Evolutionary conservation across 495 filamentous ascomycete genomes (phyloP), one percentile per base, ranked within the genome.

Genomic region (Aspergillus leporis): DNA sequence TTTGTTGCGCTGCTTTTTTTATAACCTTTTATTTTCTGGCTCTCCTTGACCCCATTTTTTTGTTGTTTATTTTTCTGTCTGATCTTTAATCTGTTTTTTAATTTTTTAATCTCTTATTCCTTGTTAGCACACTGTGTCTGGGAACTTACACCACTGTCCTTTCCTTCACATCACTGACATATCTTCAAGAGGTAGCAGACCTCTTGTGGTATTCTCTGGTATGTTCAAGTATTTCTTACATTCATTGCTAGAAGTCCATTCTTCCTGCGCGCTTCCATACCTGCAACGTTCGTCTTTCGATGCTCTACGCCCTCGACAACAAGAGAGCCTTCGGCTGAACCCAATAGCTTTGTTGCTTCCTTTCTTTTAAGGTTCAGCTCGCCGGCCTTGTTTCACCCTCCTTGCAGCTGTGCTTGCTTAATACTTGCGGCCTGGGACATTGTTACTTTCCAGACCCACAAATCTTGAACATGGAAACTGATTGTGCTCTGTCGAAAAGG

Each of bases 401-500:
- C 66, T 66, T 66, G 61, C 64, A 62, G 61, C 66, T 51, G 53
- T 61, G 54, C 55, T 60, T 59, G 50, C 53, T 68, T 58, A 52
- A 48, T 49, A 31, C 50, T 60, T 58, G 45, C 59, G 18, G 51
- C 50, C 21, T 10, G 28, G 22, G 7, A n/a, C 25, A 45, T 41
- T 51, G 12, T 47, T 34, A 16, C 19, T 40, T 49, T 10, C 14
- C 38, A 18, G 14, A 21, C 30, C 46, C 22, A 41, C 38, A 56
- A 41, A 45, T 13, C 55, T 61, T 54, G 59, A 64, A 59, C 58
- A 68, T 73, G 66, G 61, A 71, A 55, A 61, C 66, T 72, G 69
- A 68, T 71, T 70, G 62, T 70, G 46, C 49, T 58, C 61, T 58
- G 59, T 62, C 54, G 53, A 73, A 78, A 74, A 70, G 68, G 61